Evolutionary conservation across 768 basidiomycete species (phyloP).

Genomic region (Lyophyllum atratum): DNA sequence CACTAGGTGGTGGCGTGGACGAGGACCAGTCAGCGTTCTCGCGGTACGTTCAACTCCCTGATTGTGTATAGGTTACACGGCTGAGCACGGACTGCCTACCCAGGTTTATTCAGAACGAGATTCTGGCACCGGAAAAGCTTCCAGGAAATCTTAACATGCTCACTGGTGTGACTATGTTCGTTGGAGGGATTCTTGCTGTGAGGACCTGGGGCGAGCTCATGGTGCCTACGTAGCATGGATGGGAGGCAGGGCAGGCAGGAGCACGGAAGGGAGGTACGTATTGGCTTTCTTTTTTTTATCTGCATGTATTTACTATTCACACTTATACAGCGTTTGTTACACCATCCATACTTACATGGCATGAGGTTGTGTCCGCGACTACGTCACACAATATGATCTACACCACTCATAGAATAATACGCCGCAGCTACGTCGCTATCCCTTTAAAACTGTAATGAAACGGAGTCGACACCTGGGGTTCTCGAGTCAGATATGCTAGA

Average conservation of each 20-base stretch:
- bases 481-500: too few species aligned
- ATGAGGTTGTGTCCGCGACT: neutral
- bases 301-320: neutral
- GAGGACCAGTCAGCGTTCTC: slow-evolving; percentile 69
- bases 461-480: neutral
- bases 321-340: neutral
- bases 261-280: neutral
- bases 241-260: neutral
- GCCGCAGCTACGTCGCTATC: neutral
- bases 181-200: slow-evolving; percentile 68
- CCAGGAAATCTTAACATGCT: slow-evolving; percentile 73
- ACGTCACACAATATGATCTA: neutral
- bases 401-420: slow-evolving; percentile 1
- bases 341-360: neutral
- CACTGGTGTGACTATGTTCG: slow-evolving; percentile 65
- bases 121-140: slow-evolving; percentile 73
- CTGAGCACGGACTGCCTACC: too few species aligned
- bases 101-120: slow-evolving; percentile 60
- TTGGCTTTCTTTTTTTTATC: neutral
- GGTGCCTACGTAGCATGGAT: slow-evolving; percentile 55
- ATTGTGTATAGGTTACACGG: too few species aligned
- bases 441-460: neutral
- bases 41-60: too few species aligned
- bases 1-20: slow-evolving; percentile 60
- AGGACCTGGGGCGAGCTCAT: slow-evolving; percentile 81